A percentile compares a stretch with the other conserved stretches of the same genome.
These are phyloP conservation scores for Gamsiella multidivaricata DNA, from an alignment of 192 early-diverging fungal genomes.

Conservation along the genomic window DNA sequence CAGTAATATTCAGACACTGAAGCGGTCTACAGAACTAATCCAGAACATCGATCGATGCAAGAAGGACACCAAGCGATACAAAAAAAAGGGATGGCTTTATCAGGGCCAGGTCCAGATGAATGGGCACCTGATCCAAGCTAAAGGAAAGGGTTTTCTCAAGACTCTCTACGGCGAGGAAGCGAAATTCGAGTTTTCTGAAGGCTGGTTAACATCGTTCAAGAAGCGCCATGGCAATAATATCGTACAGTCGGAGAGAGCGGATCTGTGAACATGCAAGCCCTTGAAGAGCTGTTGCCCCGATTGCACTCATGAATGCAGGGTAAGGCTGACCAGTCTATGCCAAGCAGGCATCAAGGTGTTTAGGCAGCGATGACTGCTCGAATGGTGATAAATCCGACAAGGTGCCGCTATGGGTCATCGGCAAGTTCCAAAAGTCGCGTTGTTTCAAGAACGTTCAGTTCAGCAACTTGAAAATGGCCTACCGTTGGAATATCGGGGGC, in stretches of 20 bases:
- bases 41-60: too few species aligned
- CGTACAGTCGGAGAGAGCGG: constrained; percentile 1
- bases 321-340: not conserved
- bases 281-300: not conserved
- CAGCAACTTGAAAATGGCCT: not conserved
- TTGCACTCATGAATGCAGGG: not conserved
- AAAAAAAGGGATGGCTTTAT: not conserved
- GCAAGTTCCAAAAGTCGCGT: not conserved
- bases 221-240: not conserved
- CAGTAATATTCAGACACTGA: too few species aligned
- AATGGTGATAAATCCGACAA: constrained; percentile 16
- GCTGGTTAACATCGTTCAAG: constrained; percentile 4
- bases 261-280: not conserved
- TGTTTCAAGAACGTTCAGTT: not conserved
- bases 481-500: not conserved
- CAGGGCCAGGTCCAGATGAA: not conserved
- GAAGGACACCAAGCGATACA: not conserved
- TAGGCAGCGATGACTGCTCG: not conserved
- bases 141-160: not conserved
- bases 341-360: not conserved
- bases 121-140: not conserved
- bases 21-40: too few species aligned
- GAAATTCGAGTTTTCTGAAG: not conserved
- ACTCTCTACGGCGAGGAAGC: constrained; percentile 3
- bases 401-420: not conserved